Base-by-base conservation (phyloP, 768 basidiomycete species). In the Fistulinella prunicolor region DNA sequence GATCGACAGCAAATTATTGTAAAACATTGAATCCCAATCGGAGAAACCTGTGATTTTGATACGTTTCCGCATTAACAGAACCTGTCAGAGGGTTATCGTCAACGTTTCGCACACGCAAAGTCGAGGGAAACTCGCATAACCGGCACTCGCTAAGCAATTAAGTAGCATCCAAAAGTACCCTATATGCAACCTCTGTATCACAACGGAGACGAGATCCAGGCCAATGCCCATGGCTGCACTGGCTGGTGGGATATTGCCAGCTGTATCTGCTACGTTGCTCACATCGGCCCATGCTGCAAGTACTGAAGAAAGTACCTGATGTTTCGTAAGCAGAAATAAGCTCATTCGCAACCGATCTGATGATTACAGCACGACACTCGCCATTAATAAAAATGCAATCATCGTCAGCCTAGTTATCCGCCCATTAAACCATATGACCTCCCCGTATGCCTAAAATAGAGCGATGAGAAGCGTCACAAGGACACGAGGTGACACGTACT, bases 1-100 rank as follows among this genome's bases (percentile, higher is more conserved):
- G 58, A 98, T 94, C 17, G 92, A 95, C 43, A 98, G 73, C 38
- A 97, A 65, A 67, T 98, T 99, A 73, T 95, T 96, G 75, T 98
- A 98, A 72, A 92, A 95, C 94, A 97, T 97, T 12, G 94, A 86
- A 62, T 97, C 95, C 94, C 94, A 96, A 61, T 99, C 95, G 41
- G 93, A 85, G 73, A 98, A 97, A 17, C 91, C 91, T 14, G 93
- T 97, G 35, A 76, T 67, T 73, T 97, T 97, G 75, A 99, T 98
- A 47, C 86, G 81, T 67, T 95, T 97, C 48, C 96, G 82, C 96
- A 98, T 98, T 34, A 89, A 77, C 41, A 99, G 77, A 32, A 96
- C 92, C 93, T 95, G 58, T 41, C 29, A 23, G 16, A 22, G 29
- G 22, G 10, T 22, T 16, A n/a, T 38, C 42, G 40, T 47, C 16